Evolutionary conservation across 495 filamentous ascomycete species (phyloP), one percentile per base, ranked within the genome.

Genomic region (Penicillium canescens): DNA sequence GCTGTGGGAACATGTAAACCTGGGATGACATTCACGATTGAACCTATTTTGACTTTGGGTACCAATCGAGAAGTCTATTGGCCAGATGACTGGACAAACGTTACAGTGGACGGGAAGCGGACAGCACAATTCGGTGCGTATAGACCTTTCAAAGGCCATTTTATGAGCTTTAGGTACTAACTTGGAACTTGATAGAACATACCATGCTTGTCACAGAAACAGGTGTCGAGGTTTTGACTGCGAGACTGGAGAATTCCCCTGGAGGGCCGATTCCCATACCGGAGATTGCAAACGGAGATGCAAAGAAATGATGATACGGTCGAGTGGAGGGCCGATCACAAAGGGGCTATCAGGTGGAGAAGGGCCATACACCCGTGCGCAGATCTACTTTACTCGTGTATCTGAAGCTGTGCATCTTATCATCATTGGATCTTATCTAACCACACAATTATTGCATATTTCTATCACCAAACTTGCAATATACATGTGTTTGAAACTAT

Each of bases 161-260:
- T 21, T 45, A 18, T 1, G 36, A 23, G 16, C 24, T 31, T 1
- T 14, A n/a, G 11, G n/a, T 16, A 21, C 47, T 52, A 47, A 52
- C n/a, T 18, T 20, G 9, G 7, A 51, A 21, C n/a, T 23, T 18
- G 1, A 38, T 39, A 64, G 89, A 96, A 63, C 91, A 96, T 67
- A 96, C 91, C 0, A 77, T 92, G 23, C 71, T 96, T 6, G 90
- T 96, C 1, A 96, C 91, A 0, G 89, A 90, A 62, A 84, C 84
- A 43, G 91, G 91, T 1, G 88, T 92, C n/a, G 91, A 96, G 73
- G 74, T 96, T 37, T 69, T 96, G 67, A 96, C 91, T 2, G 91
- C 90, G 34, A 78, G 91, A 58, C 68, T 78, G 38, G 75, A 78
- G 33, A 78, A 85, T 64, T 93, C 89, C 10, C 91, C 91, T 0